Base-by-base conservation (phyloP, 164 flowering plant species). In the Echeveria elegans region DNA sequence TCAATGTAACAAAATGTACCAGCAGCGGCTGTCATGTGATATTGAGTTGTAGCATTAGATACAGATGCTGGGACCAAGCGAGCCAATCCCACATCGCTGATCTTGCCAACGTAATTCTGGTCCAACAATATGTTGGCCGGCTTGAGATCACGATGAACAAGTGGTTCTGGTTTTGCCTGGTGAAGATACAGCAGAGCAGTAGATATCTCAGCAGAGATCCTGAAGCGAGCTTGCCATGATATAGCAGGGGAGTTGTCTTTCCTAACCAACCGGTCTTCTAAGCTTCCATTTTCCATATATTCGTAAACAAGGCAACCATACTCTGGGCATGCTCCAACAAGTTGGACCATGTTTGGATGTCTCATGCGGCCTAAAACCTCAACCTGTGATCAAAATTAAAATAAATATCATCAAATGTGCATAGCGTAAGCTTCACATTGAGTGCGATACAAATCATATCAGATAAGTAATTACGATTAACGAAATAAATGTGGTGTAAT, bases 141-240 rank as follows among this genome's bases (percentile, higher is more conserved):
- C 77, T 85, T 85, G n/a, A 85, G 81, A 67, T 85, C 89, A 4
- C 89, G 84, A 47, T 85, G 89, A 38, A 85, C 89, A 7, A 85
- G 38, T 6, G 89, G 87, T 43, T 80, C 89, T 21, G 89, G 89
- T 50, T 79, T 80, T 30, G 71, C 62, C 56, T 80, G 76, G 74
- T 85, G 89, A 63, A 85, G 83, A 71, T 79, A 85, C 23, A 74
- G 76, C 43, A 85, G 89, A 14, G 74, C 85, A 7, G 81, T 79
- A 32, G 80, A 81, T 12, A 85, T 82, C 38, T 85, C 87, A 28
- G 83, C 69, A 14, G 89, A 81, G 21, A 85, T 76, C 68, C 67
- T 82, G 76, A 85, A 83, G 0, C 89, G 82, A 5, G 71, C 38
- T 36, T 30, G 66, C 89, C 87, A 85, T 21, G 87, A 75, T 58